Evolutionary conservation across 805 yeast species (phyloP), one percentile per base, ranked within the genome.

Genomic region (Candida maesae): DNA sequence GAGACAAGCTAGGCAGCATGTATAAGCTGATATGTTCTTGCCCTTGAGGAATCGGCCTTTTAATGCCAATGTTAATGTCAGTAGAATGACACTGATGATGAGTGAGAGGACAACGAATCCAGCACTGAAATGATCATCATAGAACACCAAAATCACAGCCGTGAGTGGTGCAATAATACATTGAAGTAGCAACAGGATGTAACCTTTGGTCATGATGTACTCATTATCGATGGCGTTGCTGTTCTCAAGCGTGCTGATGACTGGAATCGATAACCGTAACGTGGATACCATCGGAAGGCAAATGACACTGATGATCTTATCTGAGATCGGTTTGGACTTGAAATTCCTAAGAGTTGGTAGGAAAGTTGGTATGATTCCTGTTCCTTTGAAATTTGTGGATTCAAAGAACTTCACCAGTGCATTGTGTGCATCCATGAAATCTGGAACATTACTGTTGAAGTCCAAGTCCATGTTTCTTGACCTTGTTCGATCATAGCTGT

Each of bases 251-350:
- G 57, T 58, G 7, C 57, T 36, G n/a, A 57, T 52, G 12, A 53
- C 53, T 16, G 74, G 74, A 27, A 69, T 56, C 11, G 69, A 61
- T 11, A 66, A 30, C 33, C 63, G 56, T 5, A 67, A 46, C 1
- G 63, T 9, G 2, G 67, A 41, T 2, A 66, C 58, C 18, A 64
- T 53, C 12, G 72, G 71, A 4, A 61, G 47, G 11, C 66, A 63
- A 3, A 61, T 15, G 1, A 66, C 25, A 3, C 65, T 61, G 15
- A 66, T 45, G 3, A 55, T 8, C 32, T 53, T 56, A 35, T 63
- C 62, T 5, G 52, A 23, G 1, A 45, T 17, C 2, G 63, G 39
- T 45, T 63, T 61, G 10, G 42, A 26, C 2, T 42, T 28, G 21
- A 64, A 64, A 13, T 58, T 49, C 12, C 47, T 26, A 24, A 66